Evolutionary conservation across 129 eudicot species (phyloP).

Genomic region (Dittrichia graveolens): DNA sequence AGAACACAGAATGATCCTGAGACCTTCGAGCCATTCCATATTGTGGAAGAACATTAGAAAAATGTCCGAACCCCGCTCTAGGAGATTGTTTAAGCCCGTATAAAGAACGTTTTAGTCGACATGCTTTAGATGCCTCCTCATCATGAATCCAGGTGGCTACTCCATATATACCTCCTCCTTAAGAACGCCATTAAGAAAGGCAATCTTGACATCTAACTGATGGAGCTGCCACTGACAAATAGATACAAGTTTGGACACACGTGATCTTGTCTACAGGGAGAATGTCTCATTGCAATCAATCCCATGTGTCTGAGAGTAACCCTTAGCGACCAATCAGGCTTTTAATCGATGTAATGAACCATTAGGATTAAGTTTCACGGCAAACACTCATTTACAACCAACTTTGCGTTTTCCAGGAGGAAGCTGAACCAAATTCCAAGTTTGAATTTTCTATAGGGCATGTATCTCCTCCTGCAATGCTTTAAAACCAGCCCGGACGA

Average conservation of each 20-base stretch:
- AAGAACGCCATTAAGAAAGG: neutral
- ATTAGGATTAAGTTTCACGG: neutral
- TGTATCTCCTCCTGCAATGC: no score
- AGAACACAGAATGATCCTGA: neutral
- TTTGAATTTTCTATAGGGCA: neutral
- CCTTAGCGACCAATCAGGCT: neutral
- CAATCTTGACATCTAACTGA: neutral
- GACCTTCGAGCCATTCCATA: neutral
- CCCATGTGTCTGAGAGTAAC: neutral
- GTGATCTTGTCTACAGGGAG: neutral
- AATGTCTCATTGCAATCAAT: neutral
- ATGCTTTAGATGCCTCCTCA: neutral
- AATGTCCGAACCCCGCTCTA: neutral
- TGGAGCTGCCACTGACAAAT: neutral
- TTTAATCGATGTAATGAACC: neutral
- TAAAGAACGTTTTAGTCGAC: neutral
- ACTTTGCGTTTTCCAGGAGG: neutral
- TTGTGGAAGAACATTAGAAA: neutral
- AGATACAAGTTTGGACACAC: neutral
- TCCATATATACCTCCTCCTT: neutral
- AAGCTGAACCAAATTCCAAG: neutral
- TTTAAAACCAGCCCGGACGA: no score
- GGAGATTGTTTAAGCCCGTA: neutral
- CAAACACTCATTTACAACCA: neutral
- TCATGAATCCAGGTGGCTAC: neutral